Evolutionary conservation across 306 rosid genomes (phyloP), one percentile per base, ranked within the genome.

Genomic region (Cucumis cinereus): DNA sequence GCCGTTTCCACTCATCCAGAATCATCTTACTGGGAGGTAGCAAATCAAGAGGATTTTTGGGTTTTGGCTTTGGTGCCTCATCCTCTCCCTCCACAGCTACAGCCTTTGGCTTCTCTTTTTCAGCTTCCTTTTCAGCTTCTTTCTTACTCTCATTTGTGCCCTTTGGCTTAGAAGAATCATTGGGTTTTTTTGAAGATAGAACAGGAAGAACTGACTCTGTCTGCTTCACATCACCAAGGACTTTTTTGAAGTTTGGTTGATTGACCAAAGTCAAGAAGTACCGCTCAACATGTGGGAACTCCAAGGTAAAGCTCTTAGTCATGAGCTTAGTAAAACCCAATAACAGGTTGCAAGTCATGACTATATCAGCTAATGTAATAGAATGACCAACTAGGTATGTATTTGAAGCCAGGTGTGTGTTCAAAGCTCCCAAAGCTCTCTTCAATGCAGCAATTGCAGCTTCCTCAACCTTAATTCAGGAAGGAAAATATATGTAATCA

Each of bases 251-350:
- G 78, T 84, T 90, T 19, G 92, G 97, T 76, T 91, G 96, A 78
- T 93, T 87, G 79, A 91, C 93, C 88, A 91, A 50, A 56, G 98
- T 93, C 97, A 96, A 91, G 68, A 91, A 93, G 87, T 91, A 93
- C 81, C 98, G 84, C 80, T 93, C 98, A 72, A 91, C 92, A 76
- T 90, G 94, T 72, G 94, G 94, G 76, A 90, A 90, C 87, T 89
- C 98, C 6, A 91, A 84, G 75, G 98, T 86, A 88, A 90, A 85
- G 82, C 85, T 92, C 89, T 89, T 89, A 2, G 90, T 81, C 74
- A 90, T 22, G 73, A 87, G 50, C 10, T 0, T 5, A 16, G 79
- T 8, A 82, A 87, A 89, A 26, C 98, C 96, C 0, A 28, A 0
- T 16, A 10, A 76, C 82, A 92, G 80, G 75, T 79, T 85, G 83